Evolutionary conservation across 345 rosid species (phyloP).

Genomic region (Laguncularia racemosa): DNA sequence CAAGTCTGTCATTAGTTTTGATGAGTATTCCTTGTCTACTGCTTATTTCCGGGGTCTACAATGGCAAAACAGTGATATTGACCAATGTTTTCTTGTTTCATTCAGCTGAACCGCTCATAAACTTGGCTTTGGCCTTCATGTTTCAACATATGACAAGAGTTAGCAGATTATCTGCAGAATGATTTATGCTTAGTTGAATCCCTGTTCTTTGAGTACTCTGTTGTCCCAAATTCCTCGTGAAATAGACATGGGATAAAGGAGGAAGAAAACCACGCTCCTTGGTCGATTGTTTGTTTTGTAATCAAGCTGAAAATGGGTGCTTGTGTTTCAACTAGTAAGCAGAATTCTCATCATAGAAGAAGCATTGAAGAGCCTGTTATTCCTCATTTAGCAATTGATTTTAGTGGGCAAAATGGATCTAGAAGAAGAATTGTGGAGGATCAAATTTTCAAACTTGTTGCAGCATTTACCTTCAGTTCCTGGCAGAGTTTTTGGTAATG

Average conservation of each 20-base stretch:
- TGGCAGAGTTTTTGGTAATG: slow-evolving; percentile 50
- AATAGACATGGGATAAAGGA: no score
- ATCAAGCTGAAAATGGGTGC: slow-evolving; percentile 61
- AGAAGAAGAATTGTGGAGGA: slow-evolving; percentile 19
- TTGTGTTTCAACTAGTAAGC: slow-evolving; percentile 74
- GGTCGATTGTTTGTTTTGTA: slow-evolving; percentile 22
- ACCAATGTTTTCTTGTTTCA: slow-evolving; percentile 27
- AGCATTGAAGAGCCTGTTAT: slow-evolving; percentile 50
- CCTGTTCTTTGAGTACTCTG: no score
- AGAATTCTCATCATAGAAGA: slow-evolving; percentile 51
- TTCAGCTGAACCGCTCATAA: slow-evolving; percentile 38
- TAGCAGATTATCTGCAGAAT: no score
- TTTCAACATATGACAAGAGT: slow-evolving; percentile 1
- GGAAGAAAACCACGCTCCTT: not conserved
- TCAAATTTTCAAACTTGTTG: slow-evolving; percentile 17
- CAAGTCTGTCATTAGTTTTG: slow-evolving; percentile 14
- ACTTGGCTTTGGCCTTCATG: slow-evolving; percentile 9
- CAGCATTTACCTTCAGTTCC: slow-evolving; percentile 62
- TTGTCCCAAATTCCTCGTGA: no score
- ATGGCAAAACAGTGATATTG: slow-evolving; percentile 32
- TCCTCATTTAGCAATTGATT: slow-evolving; percentile 13
- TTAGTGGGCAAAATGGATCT: no score
- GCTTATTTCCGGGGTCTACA: slow-evolving; percentile 1
- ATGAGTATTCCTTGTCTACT: slow-evolving; percentile 10
- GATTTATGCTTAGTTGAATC: no score